Conservation (phyloP, 495 filamentous ascomycete genomes). For the Talaromyces liani region DNA sequence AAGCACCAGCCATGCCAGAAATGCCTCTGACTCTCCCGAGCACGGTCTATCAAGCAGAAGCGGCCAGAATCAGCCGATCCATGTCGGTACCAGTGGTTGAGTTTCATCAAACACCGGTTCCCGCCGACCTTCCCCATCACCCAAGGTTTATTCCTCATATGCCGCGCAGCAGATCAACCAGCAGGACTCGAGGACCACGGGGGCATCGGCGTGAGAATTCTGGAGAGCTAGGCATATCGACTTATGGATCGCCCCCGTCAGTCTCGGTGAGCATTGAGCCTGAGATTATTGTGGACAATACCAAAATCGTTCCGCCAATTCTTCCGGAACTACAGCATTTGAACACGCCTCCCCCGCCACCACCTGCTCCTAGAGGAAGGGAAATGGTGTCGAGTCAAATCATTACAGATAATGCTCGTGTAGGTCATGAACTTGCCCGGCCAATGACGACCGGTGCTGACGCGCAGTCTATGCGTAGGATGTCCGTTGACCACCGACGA, state of each 20-base stretch:
- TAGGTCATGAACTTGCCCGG: slow-evolving; percentile 28
- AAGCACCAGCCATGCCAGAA: slow-evolving; percentile 57
- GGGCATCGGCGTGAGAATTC: slow-evolving; percentile 33
- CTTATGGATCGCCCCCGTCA: slow-evolving; percentile 14
- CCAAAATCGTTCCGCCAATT: slow-evolving; percentile 45
- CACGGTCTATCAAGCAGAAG: slow-evolving; percentile 58
- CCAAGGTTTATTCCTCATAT: slow-evolving; percentile 50
- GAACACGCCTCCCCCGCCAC: slow-evolving; percentile 54
- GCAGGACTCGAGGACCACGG: slow-evolving; percentile 28
- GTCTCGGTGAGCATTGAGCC: slow-evolving; percentile 58
- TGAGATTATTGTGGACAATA: slow-evolving; percentile 43
- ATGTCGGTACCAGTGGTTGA: slow-evolving; percentile 69
- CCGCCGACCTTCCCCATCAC: slow-evolving; percentile 44
- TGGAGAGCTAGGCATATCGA: slow-evolving; percentile 17
- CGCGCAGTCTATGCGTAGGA: slow-evolving; percentile 24
- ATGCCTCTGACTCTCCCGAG: slow-evolving; percentile 55
- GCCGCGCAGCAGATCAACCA: slow-evolving; percentile 41
- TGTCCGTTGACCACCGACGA: slow-evolving; percentile 53
- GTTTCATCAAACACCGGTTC: slow-evolving; percentile 35
- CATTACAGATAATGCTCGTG: slow-evolving; percentile 53
- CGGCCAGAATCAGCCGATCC: slow-evolving; percentile 50
- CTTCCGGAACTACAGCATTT: slow-evolving; percentile 84
- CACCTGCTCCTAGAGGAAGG: slow-evolving; percentile 24
- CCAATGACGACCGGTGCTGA: slow-evolving; percentile 35
- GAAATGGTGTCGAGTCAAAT: slow-evolving; percentile 61